Percentiles rank a stretch among this genome's conserved stretches.
Evolutionary conservation across 2,329 filamentous ascomycete species (phyloP).

Genomic region (Phaeosphaeria sp.): DNA sequence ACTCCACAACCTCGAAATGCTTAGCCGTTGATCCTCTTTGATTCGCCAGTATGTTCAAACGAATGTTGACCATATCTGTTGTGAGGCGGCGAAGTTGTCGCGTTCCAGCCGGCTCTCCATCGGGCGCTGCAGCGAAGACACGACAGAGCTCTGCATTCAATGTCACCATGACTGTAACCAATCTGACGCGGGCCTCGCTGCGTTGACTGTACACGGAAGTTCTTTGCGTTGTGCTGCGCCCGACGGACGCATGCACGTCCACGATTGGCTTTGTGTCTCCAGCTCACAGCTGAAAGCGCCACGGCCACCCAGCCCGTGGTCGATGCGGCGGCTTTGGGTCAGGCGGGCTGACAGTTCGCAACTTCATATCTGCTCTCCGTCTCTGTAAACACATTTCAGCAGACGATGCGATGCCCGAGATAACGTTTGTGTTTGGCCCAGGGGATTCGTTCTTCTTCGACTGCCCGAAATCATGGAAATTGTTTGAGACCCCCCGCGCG

Average conservation of each 20-base stretch:
- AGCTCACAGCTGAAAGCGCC: conserved; percentile 20
- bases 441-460: conserved; percentile 47
- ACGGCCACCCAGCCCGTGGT: conserved; percentile 7
- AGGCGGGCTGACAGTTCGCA: conserved; percentile 14
- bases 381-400: conserved; percentile 1
- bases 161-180: not conserved
- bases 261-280: conserved; percentile 17
- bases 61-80: not conserved
- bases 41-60: not conserved
- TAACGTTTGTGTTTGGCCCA: conserved; percentile 46
- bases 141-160: not conserved
- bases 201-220: not conserved
- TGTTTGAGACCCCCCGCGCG: conserved; percentile 23
- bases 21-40: not conserved
- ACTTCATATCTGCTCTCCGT: conserved; percentile 1
- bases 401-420: conserved; percentile 39
- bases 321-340: not conserved
- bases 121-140: not conserved
- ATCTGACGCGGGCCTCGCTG: not conserved
- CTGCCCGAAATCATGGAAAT: conserved; percentile 46
- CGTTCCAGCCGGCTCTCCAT: not conserved
- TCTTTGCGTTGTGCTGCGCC: conserved; percentile 6
- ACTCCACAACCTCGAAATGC: not conserved
- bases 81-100: not conserved
- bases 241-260: conserved; percentile 6